A percentile compares a stretch with the other conserved stretches of the same genome.
Conservation (phyloP, 2,329 filamentous ascomycete genomes). For the Claviceps sorghi region DNA sequence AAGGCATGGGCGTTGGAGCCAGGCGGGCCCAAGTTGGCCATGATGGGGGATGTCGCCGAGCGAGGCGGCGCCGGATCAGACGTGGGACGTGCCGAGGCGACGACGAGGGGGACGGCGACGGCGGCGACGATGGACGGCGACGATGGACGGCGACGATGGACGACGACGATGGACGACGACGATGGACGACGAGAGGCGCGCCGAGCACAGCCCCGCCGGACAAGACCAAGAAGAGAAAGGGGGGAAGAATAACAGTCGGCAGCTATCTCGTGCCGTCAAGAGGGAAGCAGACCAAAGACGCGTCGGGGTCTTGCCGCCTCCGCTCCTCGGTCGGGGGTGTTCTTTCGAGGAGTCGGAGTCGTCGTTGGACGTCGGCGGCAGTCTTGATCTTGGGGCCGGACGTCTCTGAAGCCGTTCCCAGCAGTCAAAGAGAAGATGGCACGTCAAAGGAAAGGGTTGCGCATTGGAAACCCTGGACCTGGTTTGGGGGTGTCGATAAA, state of each 20-base stretch:
- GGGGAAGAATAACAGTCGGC: not conserved
- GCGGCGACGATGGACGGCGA: not conserved
- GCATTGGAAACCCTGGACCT: conserved; percentile 15
- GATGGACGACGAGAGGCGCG: not conserved
- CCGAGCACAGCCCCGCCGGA: not conserved
- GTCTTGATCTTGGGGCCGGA: conserved; percentile 1
- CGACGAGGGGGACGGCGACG: not conserved
- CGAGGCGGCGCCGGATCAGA: not conserved
- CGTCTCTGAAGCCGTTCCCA: conserved; percentile 4
- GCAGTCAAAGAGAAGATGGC: conserved; percentile 2
- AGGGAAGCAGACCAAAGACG: not conserved
- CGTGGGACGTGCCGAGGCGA: not conserved
- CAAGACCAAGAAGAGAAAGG: not conserved
- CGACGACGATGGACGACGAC: not conserved
- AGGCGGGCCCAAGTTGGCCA: conserved; percentile 35
- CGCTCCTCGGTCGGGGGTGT: conserved; percentile 1
- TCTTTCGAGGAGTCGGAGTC: not conserved
- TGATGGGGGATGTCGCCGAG: conserved; percentile 14
- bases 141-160: no score
- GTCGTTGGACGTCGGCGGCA: conserved; percentile 2
- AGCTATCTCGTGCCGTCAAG: not conserved
- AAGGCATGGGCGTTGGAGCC: conserved; percentile 39
- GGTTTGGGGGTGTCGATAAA: conserved; percentile 28
- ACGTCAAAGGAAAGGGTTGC: conserved; percentile 8
- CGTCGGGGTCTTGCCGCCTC: conserved; percentile 3